Base-by-base conservation (phyloP, 2,329 filamentous ascomycete genomes). In the Ilyonectria mors-panacis region DNA sequence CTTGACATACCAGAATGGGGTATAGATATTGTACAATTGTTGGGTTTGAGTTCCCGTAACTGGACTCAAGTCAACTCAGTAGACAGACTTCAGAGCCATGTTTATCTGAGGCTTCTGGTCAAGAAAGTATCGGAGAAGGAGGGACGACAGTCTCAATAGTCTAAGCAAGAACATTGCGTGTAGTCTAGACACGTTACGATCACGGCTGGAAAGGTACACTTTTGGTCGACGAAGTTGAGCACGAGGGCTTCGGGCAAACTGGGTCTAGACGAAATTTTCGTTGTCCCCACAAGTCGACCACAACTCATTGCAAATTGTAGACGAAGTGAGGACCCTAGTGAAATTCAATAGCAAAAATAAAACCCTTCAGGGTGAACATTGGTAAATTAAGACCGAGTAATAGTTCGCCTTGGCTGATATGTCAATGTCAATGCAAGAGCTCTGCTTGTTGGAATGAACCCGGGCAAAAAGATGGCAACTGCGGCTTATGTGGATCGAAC, bases 401-500 rank as follows among this genome's bases (percentile, higher is more conserved):
- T 42, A 19, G n/a, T 8, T 42, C 15, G 1, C n/a, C 6, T 8
- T n/a, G 15, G 8, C 6, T n/a, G 7, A 9, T 7, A 42, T 17
- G n/a, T 6, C 39, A n/a, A 17, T 6, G n/a, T 6, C 39, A n/a
- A 17, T 6, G 15, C 39, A 17, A 42, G 17, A 5, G 9, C 8
- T n/a, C n/a, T 17, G 8, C 15, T 15, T 17, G 15, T n/a, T 8
- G n/a, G 4, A 42, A n/a, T 8, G 39, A n/a, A 6, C 15, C 39
- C 15, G 39, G 17, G 39, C 39, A 42, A 42, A 42, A 42, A 42
- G 39, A 42, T 42, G 19, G n/a, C 7, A 4, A 8, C 8, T 42
- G 39, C 39, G 39, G 39, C n/a, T 42, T 42, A 42, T 42, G 39
- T 42, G 39, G 39, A 42, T 42, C 39, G 39, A 42, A 42, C 39